phyloP scores from a whole-genome alignment of 2,329 filamentous ascomycete genomes.

The Verticillium zaregamsianum region DNA sequence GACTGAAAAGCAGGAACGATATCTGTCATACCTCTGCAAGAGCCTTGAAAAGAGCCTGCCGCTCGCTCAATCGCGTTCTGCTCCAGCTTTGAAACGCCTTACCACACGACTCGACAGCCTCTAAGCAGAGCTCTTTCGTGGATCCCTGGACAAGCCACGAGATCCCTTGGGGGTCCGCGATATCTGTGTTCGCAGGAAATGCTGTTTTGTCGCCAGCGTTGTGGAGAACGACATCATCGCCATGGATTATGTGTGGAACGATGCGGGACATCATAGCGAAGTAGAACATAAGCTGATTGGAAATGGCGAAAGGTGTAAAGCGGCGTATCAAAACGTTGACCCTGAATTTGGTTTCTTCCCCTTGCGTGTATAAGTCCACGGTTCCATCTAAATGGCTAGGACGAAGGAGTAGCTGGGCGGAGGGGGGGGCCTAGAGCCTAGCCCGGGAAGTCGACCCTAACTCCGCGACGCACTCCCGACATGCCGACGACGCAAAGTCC shows the following conservation, averaged over 20 bases:
- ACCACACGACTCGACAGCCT: conserved; percentile 1
- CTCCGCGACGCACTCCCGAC: background rate
- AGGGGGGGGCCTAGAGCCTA: no score
- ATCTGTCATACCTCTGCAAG: conserved; percentile 3
- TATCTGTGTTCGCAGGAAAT: background rate
- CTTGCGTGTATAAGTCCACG: no score
- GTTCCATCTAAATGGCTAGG: no score
- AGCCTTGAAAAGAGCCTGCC: conserved; percentile 1
- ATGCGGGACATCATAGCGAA: background rate
- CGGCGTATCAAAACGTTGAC: no score
- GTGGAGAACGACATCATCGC: conserved; percentile 2
- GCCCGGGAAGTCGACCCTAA: background rate
- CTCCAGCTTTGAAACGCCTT: conserved; percentile 4
- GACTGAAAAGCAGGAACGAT: no score
- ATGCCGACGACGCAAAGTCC: no score
- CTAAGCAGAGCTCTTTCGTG: conserved; percentile 1
- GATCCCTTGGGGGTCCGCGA: conserved; percentile 3
- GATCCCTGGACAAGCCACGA: background rate
- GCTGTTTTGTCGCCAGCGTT: background rate
- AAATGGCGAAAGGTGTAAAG: no score
- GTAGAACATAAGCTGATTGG: no score
- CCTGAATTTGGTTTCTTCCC: no score
- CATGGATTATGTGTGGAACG: conserved; percentile 7
- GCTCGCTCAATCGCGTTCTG: background rate
- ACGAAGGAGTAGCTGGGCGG: no score